Evolutionary conservation across 192 early-diverging fungal genomes (phyloP), one percentile per base, ranked within the genome.

Genomic region (Coemansia sp.): DNA sequence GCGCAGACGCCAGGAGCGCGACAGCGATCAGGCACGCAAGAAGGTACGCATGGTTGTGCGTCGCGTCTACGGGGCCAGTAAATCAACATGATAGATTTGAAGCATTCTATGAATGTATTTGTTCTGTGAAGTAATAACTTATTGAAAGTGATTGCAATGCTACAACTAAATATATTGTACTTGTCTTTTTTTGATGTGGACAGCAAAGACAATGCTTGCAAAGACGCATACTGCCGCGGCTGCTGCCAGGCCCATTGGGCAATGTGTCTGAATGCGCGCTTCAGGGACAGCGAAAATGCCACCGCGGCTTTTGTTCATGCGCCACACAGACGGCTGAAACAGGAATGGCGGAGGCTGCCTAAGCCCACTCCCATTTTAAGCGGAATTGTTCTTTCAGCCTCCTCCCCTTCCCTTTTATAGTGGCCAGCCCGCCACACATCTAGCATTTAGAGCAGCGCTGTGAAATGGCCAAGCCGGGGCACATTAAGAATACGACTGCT

Each of bases 1-100:
- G 25, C 69, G 79, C 19, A 85, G 73, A 27, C 85, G 88, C 28
- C 90, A 91, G 68, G 79, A 88, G 51, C 90, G 88, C 64, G 78
- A 84, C n/a, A 83, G 83, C 62, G 89, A 90, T 49, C 70, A 77
- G 60, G 84, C 81, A 2, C 71, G 76, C 27, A 82, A 84, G 64
- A 88, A 84, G 61, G 61, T 77, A 9, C 81, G 87, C 9, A 67
- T 47, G 14, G 67, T 75, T 4, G 67, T 75, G 48, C 56, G 62
- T 10, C 56, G 60, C 18, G 51, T 30, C 10, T 49, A 32, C 56
- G 56, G 24, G 23, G 26, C 54, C 25, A 48, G 48, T 27, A 31
- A 23, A 2, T 56, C 32, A 3, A 16, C 50, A 23, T 30, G 21
- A 16, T 62, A 54, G n/a, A 23, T 9, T 62, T 16, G 12, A 44